Conservation (phyloP, 2,329 filamentous ascomycete genomes). For the Blastomyces parvus region DNA sequence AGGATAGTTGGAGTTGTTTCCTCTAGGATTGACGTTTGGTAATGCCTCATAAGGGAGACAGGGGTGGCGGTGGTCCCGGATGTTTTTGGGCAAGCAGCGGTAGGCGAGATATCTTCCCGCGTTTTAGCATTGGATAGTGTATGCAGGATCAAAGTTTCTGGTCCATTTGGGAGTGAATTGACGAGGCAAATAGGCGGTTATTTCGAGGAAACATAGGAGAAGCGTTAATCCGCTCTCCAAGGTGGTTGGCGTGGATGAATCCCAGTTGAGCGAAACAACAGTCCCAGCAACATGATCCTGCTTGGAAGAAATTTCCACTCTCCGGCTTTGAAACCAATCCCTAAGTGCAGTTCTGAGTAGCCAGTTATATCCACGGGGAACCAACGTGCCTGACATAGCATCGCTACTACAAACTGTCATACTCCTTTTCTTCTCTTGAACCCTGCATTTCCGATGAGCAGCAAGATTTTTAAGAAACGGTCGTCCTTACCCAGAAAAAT, state of each 20-base stretch:
- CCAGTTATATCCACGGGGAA: not conserved
- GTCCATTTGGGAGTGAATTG: conserved; percentile 51
- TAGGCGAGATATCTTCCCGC: conserved; percentile 55
- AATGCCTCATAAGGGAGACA: conserved; percentile 54
- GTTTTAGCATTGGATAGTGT: conserved; percentile 28
- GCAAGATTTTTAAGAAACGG: conserved; percentile 50
- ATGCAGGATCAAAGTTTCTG: conserved; percentile 24
- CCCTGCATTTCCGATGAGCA: conserved; percentile 50
- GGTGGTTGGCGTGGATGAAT: conserved; percentile 51
- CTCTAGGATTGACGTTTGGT: conserved; percentile 46
- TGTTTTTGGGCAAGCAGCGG: conserved; percentile 38
- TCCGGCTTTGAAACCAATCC: conserved; percentile 47
- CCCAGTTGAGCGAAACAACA: conserved; percentile 52
- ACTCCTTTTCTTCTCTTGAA: conserved; percentile 25
- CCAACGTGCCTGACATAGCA: not conserved
- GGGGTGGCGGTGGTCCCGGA: conserved; percentile 36
- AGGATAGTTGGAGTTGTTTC: conserved; percentile 42
- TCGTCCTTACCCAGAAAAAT: conserved; percentile 56
- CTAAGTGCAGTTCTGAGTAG: conserved; percentile 19
- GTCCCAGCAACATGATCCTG: conserved; percentile 49
- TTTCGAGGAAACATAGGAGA: conserved; percentile 57
- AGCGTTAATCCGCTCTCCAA: conserved; percentile 62
- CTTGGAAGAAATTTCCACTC: conserved; percentile 47
- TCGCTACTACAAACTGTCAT: not conserved
- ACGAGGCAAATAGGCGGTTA: conserved; percentile 62